Conservation (phyloP, 2,329 filamentous ascomycete species). For the Macrophomina pseudophaseolina region DNA sequence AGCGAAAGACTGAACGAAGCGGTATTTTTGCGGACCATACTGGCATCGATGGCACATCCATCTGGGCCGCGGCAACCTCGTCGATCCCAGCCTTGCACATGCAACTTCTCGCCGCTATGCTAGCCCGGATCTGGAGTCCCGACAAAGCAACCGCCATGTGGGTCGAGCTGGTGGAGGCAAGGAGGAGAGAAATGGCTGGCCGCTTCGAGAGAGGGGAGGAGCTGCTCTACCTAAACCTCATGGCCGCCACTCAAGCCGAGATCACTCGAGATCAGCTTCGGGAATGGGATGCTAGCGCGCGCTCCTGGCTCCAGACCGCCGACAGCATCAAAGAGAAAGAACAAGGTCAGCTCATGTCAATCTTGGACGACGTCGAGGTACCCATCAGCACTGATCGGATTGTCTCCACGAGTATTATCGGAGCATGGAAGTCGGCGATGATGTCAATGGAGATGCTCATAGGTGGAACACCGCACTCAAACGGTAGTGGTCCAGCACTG, state of each 20-base stretch:
- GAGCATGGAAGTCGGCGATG: slow-evolving; percentile 29
- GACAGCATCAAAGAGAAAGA: not conserved
- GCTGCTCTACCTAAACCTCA: not conserved
- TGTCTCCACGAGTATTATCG: slow-evolving; percentile 26
- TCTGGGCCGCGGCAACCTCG: slow-evolving; percentile 49
- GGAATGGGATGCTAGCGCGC: slow-evolving; percentile 30
- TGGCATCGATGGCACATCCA: slow-evolving; percentile 40
- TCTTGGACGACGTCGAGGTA: not conserved
- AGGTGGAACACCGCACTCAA: slow-evolving; percentile 26
- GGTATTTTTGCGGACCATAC: slow-evolving; percentile 32
- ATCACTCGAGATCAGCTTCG: slow-evolving; percentile 28
- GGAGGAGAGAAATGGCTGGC: slow-evolving; percentile 25
- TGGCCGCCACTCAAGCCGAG: not conserved
- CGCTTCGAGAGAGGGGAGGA: not conserved
- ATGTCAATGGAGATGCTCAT: slow-evolving; percentile 29
- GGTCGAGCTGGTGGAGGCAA: slow-evolving; percentile 39
- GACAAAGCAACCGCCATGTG: slow-evolving; percentile 42
- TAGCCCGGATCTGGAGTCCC: slow-evolving; percentile 40
- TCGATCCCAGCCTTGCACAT: slow-evolving; percentile 35
- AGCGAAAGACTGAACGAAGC: not conserved
- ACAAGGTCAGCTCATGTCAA: slow-evolving; percentile 27
- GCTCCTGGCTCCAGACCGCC: slow-evolving; percentile 26
- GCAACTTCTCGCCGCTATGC: slow-evolving; percentile 45
- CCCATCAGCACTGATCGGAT: not conserved
- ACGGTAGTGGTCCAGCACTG: slow-evolving; percentile 27